Base-by-base conservation (phyloP, 306 rosid species). In the Sindora glabra region DNA sequence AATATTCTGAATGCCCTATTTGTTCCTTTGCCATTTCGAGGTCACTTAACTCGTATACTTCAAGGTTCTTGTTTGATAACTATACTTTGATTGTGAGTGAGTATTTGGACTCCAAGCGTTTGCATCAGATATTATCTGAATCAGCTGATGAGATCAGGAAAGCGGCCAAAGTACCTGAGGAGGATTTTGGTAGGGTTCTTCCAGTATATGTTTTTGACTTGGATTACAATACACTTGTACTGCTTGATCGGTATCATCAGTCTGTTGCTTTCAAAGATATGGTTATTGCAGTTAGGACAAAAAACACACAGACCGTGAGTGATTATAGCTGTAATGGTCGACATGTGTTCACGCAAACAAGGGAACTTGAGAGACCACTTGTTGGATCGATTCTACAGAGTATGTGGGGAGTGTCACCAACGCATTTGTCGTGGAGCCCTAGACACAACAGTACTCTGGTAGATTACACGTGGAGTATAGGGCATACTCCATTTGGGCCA, bases 371-470 rank as follows among this genome's bases (percentile, higher is more conserved):
- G 74, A 45, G 99, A 37, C 99, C 97, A 0, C 76, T 94, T 56
- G 87, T 94, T 66, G 99, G 96, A 27, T 94, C 99, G 0, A 86
- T 94, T 71, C 64, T 94, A 36, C 99, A 94, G 85, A 89, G 90
- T 14, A 86, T 94, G 99, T 94, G 99, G 99, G 99, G 99, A 11
- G 95, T 94, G 44, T 82, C 95, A 3, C 99, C 99, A 0, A 94
- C 97, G 0, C 97, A 94, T 70, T 32, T 86, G 75, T 52, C 69
- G 40, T 89, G 99, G 97, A 94, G 95, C 59, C 85, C 90, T 0
- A 82, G 85, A 70, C 96, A 88, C 71, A 94, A 94, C 53, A 70
- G 61, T 59, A 94, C 99, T 19, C 56, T 86, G 69, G 94, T 94
- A 15, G 99, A 94, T 73, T 94, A 89, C 69, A 84, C 99, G 0